Conservation (phyloP, 257 asterid genomes). For the Solanum bulbocastanum region DNA sequence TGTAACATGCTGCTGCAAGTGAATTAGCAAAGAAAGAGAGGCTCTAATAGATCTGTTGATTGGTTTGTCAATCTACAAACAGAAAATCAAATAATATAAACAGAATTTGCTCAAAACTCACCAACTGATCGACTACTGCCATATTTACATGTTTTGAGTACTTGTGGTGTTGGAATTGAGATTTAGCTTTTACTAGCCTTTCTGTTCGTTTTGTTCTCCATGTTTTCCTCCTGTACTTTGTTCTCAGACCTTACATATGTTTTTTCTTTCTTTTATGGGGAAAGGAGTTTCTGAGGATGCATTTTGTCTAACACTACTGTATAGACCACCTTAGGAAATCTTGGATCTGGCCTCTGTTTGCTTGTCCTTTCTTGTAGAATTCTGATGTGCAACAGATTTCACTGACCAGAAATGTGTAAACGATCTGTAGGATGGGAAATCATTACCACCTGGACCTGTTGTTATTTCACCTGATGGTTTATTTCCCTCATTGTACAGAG, state of each 20-base stretch:
- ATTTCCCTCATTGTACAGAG: conserved; percentile 89
- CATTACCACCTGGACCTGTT: conserved; percentile 95
- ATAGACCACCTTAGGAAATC: not conserved
- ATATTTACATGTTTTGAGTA: not conserved
- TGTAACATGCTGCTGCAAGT: not conserved
- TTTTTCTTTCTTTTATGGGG: not conserved
- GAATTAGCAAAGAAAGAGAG: not conserved
- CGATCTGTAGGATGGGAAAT: conserved; percentile 75
- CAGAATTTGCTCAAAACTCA: not conserved
- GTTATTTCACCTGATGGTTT: conserved; percentile 98
- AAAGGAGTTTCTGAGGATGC: not conserved
- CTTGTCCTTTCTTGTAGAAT: not conserved
- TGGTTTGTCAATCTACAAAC: not conserved
- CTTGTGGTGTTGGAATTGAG: not conserved
- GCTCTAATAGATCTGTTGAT: not conserved
- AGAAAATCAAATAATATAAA: not conserved
- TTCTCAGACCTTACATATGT: not conserved
- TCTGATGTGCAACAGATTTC: not conserved
- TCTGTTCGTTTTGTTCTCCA: not conserved
- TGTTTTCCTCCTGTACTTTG: not conserved
- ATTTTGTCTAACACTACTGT: not conserved
- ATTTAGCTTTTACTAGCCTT: not conserved
- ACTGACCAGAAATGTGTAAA: not conserved
- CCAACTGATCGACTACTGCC: not conserved
- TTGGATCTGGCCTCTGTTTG: not conserved